Evolutionary conservation across 2,329 filamentous ascomycete species (phyloP), one percentile per base, ranked within the genome.

Genomic region (Aspergillus ochraceoroseus): DNA sequence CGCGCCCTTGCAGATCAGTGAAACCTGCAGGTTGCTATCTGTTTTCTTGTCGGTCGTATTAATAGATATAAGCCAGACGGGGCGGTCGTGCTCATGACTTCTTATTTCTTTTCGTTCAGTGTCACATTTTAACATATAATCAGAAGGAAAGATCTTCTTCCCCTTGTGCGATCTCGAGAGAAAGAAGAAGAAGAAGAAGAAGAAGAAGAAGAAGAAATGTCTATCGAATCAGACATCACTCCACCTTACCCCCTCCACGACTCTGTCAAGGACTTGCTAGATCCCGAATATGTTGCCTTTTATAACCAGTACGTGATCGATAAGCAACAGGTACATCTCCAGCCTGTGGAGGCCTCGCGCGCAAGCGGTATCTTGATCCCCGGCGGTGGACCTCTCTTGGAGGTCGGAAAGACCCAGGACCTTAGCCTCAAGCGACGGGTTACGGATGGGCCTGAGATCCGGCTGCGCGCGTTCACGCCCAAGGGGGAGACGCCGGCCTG

Each of bases 251-350:
- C 71, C 15, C 62, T 75, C 18, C 71, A 75, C 49, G 59, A 65
- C 12, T 73, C 71, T 15, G 64, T 74, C 32, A 55, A 59, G 30
- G 59, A 70, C 50, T 58, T 66, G 25, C 59, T 76, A 34, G 59
- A 75, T 51, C 66, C 71, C 1, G 70, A 75, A 41, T 77, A 77
- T 50, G 69, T 67, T 32, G 64, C 56, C 8, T 76, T 75, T 56
- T 76, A 77, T 59, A 74, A 76, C 51, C 51, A 70, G 46, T 60
- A 74, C 54, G 62, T 76, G 31, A 58, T 71, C 47, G 63, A 74
- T 56, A 64, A 69, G 37, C 72, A 73, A 47, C 74, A 75, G 52
- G 74, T 76, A 2, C 75, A 79, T 52, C 62, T 71, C 9, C 75
- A 76, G 42, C 72, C 75, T 1, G 63, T 79, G 7, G 64, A 64